These are phyloP conservation scores for Leonotis leonurus DNA, from an alignment of 257 asterid genomes.

Conservation along the genomic window DNA sequence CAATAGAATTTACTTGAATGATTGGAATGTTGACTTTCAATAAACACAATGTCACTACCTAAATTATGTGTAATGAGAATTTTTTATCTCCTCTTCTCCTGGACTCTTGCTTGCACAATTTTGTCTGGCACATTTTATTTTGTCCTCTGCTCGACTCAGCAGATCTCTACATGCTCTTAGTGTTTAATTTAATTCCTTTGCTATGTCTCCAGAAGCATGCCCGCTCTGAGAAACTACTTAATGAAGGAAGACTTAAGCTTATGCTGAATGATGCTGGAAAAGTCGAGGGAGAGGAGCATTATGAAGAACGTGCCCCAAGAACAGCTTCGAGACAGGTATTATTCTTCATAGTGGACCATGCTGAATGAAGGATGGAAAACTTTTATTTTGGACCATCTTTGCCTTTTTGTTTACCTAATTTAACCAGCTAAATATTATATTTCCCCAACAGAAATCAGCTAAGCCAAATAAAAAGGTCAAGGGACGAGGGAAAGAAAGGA, in stretches of 20 bases:
- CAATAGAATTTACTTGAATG: too few relatives aligned
- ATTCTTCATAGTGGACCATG: conserved; percentile 12
- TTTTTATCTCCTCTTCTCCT: too few relatives aligned
- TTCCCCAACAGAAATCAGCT: conserved; percentile 23
- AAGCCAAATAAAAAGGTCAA: conserved; percentile 37
- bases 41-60: too few relatives aligned
- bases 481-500: conserved; percentile 34
- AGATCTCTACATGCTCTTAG: too few relatives aligned
- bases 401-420: too few relatives aligned
- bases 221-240: conserved; percentile 69
- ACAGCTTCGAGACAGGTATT: conserved; percentile 40
- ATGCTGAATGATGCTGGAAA: conserved; percentile 54
- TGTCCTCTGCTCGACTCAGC: too few relatives aligned
- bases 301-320: conserved; percentile 19
- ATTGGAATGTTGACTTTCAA: too few relatives aligned
- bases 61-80: too few relatives aligned
- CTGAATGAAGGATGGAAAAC: not conserved
- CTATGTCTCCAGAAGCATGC: conserved; percentile 72
- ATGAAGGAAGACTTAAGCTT: conserved; percentile 86
- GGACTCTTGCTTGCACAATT: too few relatives aligned
- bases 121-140: too few relatives aligned
- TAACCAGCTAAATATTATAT: not conserved
- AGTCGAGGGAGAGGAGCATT: conserved; percentile 43
- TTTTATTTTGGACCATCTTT: not conserved
- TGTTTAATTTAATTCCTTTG: too few relatives aligned